phyloP scores from a whole-genome alignment of 257 asterid genomes.

The Jasminum sambac region DNA sequence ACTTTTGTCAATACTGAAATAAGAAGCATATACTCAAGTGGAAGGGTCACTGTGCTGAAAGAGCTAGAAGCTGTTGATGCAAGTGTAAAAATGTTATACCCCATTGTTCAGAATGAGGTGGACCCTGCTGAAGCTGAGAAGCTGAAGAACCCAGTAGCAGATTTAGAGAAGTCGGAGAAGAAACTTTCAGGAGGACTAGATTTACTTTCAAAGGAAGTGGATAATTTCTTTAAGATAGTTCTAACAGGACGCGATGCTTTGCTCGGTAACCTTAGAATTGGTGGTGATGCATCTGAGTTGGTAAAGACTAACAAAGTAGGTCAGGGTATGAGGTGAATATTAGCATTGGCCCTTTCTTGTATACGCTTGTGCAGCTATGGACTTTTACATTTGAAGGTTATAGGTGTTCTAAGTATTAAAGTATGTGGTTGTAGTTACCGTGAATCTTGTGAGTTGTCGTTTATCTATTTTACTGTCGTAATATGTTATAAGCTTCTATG shows the following conservation, averaged over 20 bases:
- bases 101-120: conserved; percentile 51
- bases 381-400: conserved; percentile 24
- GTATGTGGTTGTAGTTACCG: conserved; percentile 15
- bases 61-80: conserved; percentile 69
- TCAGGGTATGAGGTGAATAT: conserved; percentile 48
- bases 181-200: conserved; percentile 55
- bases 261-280: conserved; percentile 75
- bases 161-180: conserved; percentile 40
- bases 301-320: conserved; percentile 28
- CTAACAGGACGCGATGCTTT: conserved; percentile 76
- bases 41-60: conserved; percentile 43
- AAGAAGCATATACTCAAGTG: conserved; percentile 38
- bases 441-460: conserved; percentile 9
- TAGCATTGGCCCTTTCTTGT: conserved; percentile 21
- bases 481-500: conserved; percentile 14
- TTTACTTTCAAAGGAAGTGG: conserved; percentile 62
- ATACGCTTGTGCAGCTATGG: conserved; percentile 10
- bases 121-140: conserved; percentile 33
- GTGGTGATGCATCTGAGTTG: conserved; percentile 38
- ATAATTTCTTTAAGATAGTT: conserved; percentile 68
- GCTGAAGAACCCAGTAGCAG: conserved; percentile 36
- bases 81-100: conserved; percentile 48
- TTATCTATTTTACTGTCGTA: conserved; percentile 1
- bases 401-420: conserved; percentile 11
- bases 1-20: conserved; percentile 52